These are phyloP conservation scores for Pseudoscleropodium purum DNA, from an alignment of 225 moss, liverwort and hornwort genomes.

Conservation along the genomic window DNA sequence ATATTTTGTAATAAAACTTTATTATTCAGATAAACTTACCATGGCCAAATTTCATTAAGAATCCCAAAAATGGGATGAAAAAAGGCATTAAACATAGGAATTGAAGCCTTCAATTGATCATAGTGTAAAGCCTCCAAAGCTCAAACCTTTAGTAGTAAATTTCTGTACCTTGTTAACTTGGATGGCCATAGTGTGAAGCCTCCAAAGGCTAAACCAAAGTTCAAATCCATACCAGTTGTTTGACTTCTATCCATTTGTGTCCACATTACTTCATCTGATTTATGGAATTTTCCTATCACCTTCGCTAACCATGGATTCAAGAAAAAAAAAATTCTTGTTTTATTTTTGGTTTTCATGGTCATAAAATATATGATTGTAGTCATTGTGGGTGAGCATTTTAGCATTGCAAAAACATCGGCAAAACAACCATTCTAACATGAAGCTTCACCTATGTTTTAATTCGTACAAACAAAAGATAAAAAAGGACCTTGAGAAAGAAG, in stretches of 20 bases:
- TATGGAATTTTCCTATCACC: neutral
- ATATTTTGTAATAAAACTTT: neutral
- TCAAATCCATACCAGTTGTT: neutral
- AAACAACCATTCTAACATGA: neutral
- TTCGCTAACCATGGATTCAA: neutral
- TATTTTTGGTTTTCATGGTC: fast-evolving
- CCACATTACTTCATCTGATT: neutral
- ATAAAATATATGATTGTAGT: neutral
- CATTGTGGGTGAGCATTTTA: neutral
- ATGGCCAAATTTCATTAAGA: neutral
- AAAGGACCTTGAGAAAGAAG: no score
- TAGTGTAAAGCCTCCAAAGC: neutral
- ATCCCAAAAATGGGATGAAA: neutral
- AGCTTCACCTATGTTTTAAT: neutral
- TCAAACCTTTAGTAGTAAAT: neutral
- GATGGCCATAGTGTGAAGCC: neutral
- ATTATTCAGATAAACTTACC: neutral
- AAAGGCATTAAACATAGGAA: neutral
- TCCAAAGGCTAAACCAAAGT: neutral
- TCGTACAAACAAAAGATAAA: no score
- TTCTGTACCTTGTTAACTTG: fast-evolving
- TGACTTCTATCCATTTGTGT: neutral
- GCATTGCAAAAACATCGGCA: neutral
- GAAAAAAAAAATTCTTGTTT: neutral
- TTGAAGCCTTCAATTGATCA: fast-evolving